A percentile compares a stretch with the other conserved stretches of the same genome.
These are phyloP conservation scores for Aaosphaeria arxii DNA, from an alignment of 2,329 filamentous ascomycete genomes.

Conservation along the genomic window DNA sequence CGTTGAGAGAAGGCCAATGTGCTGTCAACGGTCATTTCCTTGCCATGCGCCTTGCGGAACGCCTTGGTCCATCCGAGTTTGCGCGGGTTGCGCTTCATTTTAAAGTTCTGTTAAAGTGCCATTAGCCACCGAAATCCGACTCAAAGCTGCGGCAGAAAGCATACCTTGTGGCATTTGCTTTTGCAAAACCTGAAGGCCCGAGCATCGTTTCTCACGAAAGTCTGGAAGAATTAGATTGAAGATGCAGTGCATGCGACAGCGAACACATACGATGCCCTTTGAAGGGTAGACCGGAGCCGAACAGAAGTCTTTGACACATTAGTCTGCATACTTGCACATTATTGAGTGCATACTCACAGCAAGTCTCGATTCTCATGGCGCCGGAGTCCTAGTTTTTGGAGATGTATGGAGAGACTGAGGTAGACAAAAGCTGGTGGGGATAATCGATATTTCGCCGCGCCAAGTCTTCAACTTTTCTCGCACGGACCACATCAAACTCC, in stretches of 20 bases:
- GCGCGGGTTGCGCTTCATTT: conserved; percentile 97
- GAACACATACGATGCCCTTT: conserved; percentile 53
- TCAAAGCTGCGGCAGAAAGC: too few species aligned
- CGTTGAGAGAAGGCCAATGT: conserved; percentile 89
- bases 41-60: conserved; percentile 63
- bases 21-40: conserved; percentile 80
- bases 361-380: conserved; percentile 34
- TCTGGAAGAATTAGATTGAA: too few species aligned
- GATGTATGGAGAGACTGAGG: background rate
- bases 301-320: conserved; percentile 63
- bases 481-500: too few species aligned
- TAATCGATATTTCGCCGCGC: too few species aligned
- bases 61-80: conserved; percentile 98
- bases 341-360: background rate
- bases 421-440: too few species aligned
- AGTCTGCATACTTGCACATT: background rate
- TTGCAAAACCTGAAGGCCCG: conserved; percentile 66
- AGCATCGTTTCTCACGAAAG: conserved; percentile 62
- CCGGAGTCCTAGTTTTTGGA: conserved; percentile 1
- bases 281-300: conserved; percentile 54
- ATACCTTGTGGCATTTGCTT: conserved; percentile 56
- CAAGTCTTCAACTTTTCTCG: too few species aligned
- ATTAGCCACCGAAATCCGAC: too few species aligned
- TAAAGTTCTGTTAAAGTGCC: conserved; percentile 56
- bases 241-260: too few species aligned